Base-by-base conservation (phyloP, 1,284 basidiomycete genomes). In the Ceratobasidium sp. region DNA sequence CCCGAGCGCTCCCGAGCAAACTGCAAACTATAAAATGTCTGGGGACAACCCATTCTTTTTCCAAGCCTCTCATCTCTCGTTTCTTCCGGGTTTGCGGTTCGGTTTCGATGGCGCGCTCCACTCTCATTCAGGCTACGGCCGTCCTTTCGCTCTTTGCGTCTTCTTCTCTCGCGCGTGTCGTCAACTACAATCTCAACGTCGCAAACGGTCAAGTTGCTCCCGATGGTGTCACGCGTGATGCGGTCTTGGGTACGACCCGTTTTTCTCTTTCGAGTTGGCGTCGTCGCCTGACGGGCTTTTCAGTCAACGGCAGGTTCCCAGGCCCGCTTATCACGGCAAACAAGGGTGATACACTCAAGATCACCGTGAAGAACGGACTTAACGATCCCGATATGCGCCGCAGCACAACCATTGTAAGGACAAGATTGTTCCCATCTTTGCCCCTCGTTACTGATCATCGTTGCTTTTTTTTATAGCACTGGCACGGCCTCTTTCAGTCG, bases 401-500 rank as follows among this genome's bases (percentile, higher is more conserved):
- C 0, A 76, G 77, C 30, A 78, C 79, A 16, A 78, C 78, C 40
- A 76, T 80, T n/a, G 73, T 77, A 58, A 44, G 78, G 63, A 42
- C 25, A 1, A 9, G 33, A 11, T 40, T 58, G 18, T 23, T 21
- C 66, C 73, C 14, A 71, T 33, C 59, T 25, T 59, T 12, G 25
- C 2, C 16, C 30, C 25, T 23, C 48, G 28, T 25, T 16, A 44
- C 33, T 64, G 23, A 40, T 46, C 44, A 59, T 36, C 40, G 51
- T 48, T 30, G 46, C 73, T 75, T 42, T 21, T 44, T 25, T 36
- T 33, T 69, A 33, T 73, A 85, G 84, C 84, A 85, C 74, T 86
- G 84, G 84, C 84, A 86, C 67, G 84, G 84, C 7, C 75, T 85
- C 16, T 81, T 82, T 72, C 83, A 84, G 76, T 70, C 77, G 18